phyloP scores from a whole-genome alignment of 164 flowering plant genomes.

The Tetracentron sinense region DNA sequence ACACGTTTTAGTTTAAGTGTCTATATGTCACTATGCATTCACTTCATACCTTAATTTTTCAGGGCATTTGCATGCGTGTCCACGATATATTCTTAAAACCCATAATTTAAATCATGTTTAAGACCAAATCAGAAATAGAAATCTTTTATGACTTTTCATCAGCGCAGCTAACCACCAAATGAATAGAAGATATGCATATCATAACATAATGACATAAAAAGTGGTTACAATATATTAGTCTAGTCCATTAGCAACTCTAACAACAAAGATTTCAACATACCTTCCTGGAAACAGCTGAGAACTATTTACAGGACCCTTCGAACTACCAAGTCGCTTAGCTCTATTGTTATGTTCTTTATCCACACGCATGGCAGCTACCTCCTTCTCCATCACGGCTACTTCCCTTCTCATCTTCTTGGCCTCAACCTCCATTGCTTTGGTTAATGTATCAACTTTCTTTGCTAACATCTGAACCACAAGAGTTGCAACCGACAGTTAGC shows the following conservation, averaged over 20 bases:
- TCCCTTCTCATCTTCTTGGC: slow-evolving; percentile 99
- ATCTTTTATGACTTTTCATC: no score
- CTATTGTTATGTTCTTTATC: slow-evolving; percentile 88
- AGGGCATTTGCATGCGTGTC: no score
- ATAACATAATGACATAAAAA: no score
- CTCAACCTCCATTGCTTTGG: slow-evolving; percentile 97
- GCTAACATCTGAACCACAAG: slow-evolving; percentile 68
- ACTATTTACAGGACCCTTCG: slow-evolving; percentile 57
- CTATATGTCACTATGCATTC: no score
- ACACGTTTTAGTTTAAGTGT: no score
- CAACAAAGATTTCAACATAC: slow-evolving; percentile 33
- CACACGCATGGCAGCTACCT: slow-evolving; percentile 93
- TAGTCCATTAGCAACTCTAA: neutral
- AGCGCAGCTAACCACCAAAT: no score
- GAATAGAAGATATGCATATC: no score
- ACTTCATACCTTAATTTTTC: no score
- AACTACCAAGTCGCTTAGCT: slow-evolving; percentile 62
- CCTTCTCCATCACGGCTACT: slow-evolving; percentile 95
- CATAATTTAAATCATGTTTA: no score
- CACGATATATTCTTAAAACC: no score
- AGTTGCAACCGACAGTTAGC: neutral
- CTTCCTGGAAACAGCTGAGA: slow-evolving; percentile 83
- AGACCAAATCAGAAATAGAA: no score
- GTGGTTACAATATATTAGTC: no score
- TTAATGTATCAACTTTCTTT: slow-evolving; percentile 91